These are phyloP conservation scores for Marasmius oreades DNA, from an alignment of 1,284 basidiomycete genomes.

Conservation along the genomic window DNA sequence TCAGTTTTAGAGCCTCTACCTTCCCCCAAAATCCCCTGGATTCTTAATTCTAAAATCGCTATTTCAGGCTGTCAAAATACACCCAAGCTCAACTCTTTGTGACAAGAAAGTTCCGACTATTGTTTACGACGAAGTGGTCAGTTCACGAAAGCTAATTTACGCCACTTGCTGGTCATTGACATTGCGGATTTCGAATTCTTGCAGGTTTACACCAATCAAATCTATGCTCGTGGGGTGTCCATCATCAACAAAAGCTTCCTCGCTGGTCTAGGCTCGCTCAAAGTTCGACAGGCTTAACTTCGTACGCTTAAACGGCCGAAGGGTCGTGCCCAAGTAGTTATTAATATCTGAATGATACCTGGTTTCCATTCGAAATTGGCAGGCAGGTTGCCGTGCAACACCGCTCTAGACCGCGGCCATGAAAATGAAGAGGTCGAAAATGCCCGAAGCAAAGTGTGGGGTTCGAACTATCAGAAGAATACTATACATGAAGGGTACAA, in stretches of 20 bases:
- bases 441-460: too few relatives aligned
- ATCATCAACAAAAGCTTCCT: constrained; percentile 55
- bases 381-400: too few relatives aligned
- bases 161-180: background rate
- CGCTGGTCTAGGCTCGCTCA: constrained; percentile 19
- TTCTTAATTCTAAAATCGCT: background rate
- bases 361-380: too few relatives aligned
- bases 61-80: constrained; percentile 76
- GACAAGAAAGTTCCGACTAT: constrained; percentile 82
- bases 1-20: constrained; percentile 34
- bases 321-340: too few relatives aligned
- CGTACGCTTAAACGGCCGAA: background rate
- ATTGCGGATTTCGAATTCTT: constrained; percentile 4
- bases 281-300: constrained; percentile 10
- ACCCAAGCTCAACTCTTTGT: constrained; percentile 78
- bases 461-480: too few relatives aligned
- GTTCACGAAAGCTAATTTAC: constrained; percentile 28
- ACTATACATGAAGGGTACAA: too few relatives aligned
- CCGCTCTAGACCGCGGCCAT: too few relatives aligned
- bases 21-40: too few relatives aligned
- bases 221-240: constrained; percentile 87
- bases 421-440: too few relatives aligned
- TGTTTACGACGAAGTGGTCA: constrained; percentile 86
- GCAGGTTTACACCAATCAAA: constrained; percentile 79
- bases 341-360: too few relatives aligned